Conservation (phyloP, 2,329 filamentous ascomycete species). For the Arthrinium puccinioides region DNA sequence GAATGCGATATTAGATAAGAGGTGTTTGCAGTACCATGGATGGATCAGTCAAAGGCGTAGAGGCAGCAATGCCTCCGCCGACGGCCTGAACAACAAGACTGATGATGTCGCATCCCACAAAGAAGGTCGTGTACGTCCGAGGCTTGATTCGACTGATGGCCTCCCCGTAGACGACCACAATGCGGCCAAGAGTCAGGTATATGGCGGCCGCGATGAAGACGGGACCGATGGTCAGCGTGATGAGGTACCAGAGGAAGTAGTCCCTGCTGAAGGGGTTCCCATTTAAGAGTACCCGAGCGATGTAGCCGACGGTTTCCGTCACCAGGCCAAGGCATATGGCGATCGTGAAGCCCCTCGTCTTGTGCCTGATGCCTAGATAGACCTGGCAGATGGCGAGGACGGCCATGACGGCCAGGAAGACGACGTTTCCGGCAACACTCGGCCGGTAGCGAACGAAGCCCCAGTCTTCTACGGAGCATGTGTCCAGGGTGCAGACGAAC, state of each 20-base stretch:
- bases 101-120: not conserved
- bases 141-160: not conserved
- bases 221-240: not conserved
- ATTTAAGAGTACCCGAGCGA: not conserved
- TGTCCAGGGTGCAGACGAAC: too few relatives aligned
- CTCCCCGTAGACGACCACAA: not conserved
- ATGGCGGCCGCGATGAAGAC: not conserved
- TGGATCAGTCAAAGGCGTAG: too few relatives aligned
- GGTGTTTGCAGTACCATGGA: too few relatives aligned
- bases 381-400: not conserved
- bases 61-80: not conserved
- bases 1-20: too few relatives aligned
- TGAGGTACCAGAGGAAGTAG: not conserved
- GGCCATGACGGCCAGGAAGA: not conserved
- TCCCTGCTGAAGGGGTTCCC: not conserved
- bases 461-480: too few relatives aligned
- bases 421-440: not conserved
- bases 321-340: not conserved
- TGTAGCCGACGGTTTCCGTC: not conserved
- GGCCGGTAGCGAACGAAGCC: too few relatives aligned
- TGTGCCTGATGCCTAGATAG: not conserved
- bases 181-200: conserved; percentile 18
- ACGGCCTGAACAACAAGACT: not conserved
- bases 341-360: not conserved
- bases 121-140: not conserved